Percentiles rank a stretch among this genome's conserved stretches.
phyloP scores from a whole-genome alignment of 2,329 filamentous ascomycete genomes.

The Trichophyton schoenleinii region DNA sequence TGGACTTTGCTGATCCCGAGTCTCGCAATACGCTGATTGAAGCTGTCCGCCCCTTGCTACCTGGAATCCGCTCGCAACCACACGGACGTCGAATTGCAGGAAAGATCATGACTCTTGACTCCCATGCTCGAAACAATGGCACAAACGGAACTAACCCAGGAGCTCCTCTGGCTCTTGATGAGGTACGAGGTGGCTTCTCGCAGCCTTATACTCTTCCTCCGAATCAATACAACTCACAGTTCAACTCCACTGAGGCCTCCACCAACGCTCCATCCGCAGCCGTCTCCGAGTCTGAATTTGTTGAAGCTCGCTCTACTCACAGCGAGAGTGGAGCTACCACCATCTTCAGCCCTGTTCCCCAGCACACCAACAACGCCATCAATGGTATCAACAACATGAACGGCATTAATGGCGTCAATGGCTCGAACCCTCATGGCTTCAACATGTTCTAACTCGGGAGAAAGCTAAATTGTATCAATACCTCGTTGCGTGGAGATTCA shows the following conservation, averaged over 20 bases:
- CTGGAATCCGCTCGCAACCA: slow-evolving; percentile 75
- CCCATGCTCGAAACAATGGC: slow-evolving; percentile 25
- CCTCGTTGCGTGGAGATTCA: neutral
- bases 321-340: slow-evolving; percentile 17
- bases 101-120: slow-evolving; percentile 58
- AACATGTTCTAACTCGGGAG: slow-evolving; percentile 7
- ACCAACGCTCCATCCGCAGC: neutral
- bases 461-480: slow-evolving; percentile 3
- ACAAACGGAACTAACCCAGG: slow-evolving; percentile 29
- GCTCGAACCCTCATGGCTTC: slow-evolving; percentile 8
- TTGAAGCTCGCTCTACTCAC: neutral
- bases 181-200: slow-evolving; percentile 24
- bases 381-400: slow-evolving; percentile 13
- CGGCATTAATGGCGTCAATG: slow-evolving; percentile 9
- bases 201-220: slow-evolving; percentile 18
- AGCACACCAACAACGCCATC: slow-evolving; percentile 16
- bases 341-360: slow-evolving; percentile 22
- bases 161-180: slow-evolving; percentile 28
- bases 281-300: neutral
- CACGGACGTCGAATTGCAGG: slow-evolving; percentile 88
- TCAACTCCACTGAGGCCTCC: neutral
- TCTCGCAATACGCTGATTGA: slow-evolving; percentile 69
- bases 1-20: slow-evolving; percentile 66
- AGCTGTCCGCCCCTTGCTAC: slow-evolving; percentile 69
- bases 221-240: slow-evolving; percentile 17